Conservation (phyloP, 2,329 filamentous ascomycete genomes). For the Emergomyces africanus region DNA sequence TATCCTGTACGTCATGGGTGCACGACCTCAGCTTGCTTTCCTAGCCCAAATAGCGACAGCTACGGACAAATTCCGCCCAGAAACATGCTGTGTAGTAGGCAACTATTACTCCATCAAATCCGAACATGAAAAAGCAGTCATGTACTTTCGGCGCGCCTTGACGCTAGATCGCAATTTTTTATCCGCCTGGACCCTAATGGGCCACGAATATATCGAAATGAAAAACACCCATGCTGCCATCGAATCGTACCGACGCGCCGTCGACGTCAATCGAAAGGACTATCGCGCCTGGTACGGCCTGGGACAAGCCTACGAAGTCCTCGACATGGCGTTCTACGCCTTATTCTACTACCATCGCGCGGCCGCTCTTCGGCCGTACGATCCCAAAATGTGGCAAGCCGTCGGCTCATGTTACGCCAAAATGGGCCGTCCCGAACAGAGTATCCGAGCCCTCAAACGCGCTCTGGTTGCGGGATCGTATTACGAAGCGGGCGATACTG, state of each 20-base stretch:
- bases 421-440: constrained; percentile 75
- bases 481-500: constrained; percentile 49
- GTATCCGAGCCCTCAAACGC: constrained; percentile 88
- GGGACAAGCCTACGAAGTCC: constrained; percentile 91
- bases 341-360: constrained; percentile 97
- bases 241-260: constrained; percentile 87
- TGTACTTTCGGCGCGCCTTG: constrained; percentile 89
- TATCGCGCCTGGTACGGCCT: constrained; percentile 97
- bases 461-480: constrained; percentile 80
- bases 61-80: constrained; percentile 90
- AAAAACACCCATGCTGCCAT: constrained; percentile 98
- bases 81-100: constrained; percentile 91
- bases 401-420: constrained; percentile 85
- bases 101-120: constrained; percentile 95
- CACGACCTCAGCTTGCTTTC: constrained; percentile 80
- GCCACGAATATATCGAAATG: constrained; percentile 95
- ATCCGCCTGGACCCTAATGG: constrained; percentile 97
- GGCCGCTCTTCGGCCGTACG: constrained; percentile 82
- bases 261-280: constrained; percentile 90
- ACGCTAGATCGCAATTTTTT: constrained; percentile 83
- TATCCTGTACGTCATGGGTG: constrained; percentile 84
- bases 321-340: constrained; percentile 96
- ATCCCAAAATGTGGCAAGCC: constrained; percentile 98
- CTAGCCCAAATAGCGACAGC: constrained; percentile 80
- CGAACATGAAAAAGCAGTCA: constrained; percentile 93